Evolutionary conservation across 2,329 filamentous ascomycete genomes (phyloP).

Genomic region (Sarocladium kiliense): DNA sequence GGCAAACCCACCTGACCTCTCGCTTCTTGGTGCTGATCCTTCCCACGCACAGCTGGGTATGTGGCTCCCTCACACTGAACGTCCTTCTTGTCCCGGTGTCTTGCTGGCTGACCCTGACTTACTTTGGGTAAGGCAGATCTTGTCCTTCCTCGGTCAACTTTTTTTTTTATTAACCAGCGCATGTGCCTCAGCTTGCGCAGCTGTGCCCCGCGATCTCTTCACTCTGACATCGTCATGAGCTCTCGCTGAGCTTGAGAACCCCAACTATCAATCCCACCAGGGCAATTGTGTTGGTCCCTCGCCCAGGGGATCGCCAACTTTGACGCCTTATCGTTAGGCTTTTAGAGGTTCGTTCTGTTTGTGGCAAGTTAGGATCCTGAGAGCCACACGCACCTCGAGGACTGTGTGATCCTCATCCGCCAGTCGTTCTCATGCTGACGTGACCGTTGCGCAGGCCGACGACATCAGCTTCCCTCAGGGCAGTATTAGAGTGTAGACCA

Average conservation of each 20-base stretch:
- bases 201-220: neutral
- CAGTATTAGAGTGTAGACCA: too few species aligned
- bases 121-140: neutral
- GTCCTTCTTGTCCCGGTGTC: neutral
- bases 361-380: neutral
- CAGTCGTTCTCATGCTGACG: too few species aligned
- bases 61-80: neutral
- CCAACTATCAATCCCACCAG: neutral
- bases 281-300: neutral
- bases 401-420: too few species aligned
- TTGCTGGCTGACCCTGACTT: neutral
- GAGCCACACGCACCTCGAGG: neutral
- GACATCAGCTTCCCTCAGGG: too few species aligned
- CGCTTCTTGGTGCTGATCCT: neutral
- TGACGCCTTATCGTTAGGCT: neutral
- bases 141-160: neutral
- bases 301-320: neutral
- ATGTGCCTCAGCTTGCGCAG: neutral
- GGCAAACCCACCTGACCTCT: neutral
- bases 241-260: neutral
- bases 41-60: neutral
- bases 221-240: neutral
- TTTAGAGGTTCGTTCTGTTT: neutral
- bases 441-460: too few species aligned
- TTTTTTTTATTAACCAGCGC: neutral